Evolutionary conservation across 2,329 filamentous ascomycete genomes (phyloP).

Genomic region (Periconia sp.): DNA sequence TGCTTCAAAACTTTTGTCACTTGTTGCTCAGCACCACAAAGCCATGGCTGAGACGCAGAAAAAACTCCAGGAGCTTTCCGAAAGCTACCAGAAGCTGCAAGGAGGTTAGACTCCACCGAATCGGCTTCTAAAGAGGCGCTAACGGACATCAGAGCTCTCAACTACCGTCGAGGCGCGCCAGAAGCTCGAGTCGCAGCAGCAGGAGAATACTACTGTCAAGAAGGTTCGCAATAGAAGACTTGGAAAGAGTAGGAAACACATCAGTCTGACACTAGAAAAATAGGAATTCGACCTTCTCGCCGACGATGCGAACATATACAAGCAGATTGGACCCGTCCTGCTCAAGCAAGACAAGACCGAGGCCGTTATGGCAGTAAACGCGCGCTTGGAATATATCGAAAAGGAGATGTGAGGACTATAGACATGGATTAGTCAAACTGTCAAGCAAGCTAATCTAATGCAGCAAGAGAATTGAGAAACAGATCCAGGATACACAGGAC

Average conservation of each 20-base stretch:
- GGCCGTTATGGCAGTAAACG: slow-evolving; percentile 88
- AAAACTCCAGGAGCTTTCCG: slow-evolving; percentile 79
- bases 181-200: slow-evolving; percentile 90
- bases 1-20: slow-evolving; percentile 21
- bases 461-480: slow-evolving; percentile 70
- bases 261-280: slow-evolving; percentile 3
- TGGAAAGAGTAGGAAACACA: neutral
- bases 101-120: slow-evolving; percentile 62
- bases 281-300: slow-evolving; percentile 83
- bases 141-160: slow-evolving; percentile 71
- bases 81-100: slow-evolving; percentile 87
- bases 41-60: slow-evolving; percentile 68
- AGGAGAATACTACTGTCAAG: slow-evolving; percentile 89
- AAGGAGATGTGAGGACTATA: slow-evolving; percentile 78
- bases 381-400: slow-evolving; percentile 87
- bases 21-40: slow-evolving; percentile 36
- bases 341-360: slow-evolving; percentile 94
- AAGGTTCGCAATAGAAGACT: slow-evolving; percentile 59
- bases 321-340: slow-evolving; percentile 89
- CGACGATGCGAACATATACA: slow-evolving; percentile 91
- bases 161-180: slow-evolving; percentile 78
- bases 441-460: slow-evolving; percentile 9
- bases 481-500: slow-evolving; percentile 68
- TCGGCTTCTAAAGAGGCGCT: slow-evolving; percentile 9
- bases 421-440: neutral